Base-by-base conservation (phyloP, 805 yeast genomes). In the Cyberlindnera mississippiensis region DNA sequence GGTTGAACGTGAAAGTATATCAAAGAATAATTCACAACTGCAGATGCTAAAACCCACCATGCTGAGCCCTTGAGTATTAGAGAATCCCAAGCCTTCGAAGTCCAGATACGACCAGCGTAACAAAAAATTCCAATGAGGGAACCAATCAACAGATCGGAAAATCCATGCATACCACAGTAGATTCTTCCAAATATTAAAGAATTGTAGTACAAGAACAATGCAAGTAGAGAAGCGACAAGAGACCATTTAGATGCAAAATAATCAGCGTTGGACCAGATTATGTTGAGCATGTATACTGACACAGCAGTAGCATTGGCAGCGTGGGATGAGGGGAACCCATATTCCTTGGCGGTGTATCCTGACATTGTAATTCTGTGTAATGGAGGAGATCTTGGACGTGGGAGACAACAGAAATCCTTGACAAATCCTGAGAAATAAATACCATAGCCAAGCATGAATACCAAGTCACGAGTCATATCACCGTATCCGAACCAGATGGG, bases 81-180 rank as follows among this genome's bases (percentile, higher is more conserved):
- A 2, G 56, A 40, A 55, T 84, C 86, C 66, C 78, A 77, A 9
- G 48, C 22, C 7, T 55, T 55, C 1, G 77, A 71, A 17, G 61
- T 57, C 6, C 52, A 46, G 33, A 57, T 49, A 38, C 96, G 66
- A 17, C 73, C 55, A n/a, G 69, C 34, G 47, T 76, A 76, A 28
- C 83, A 68, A 0, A 64, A 29, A 0, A 66, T 37, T 0, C 99
- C 99, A 14, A 88, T 64, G 0, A 74, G 1, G 0, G 76, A 64
- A 6, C 99, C 99, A 15, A 75, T 58, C 0, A 65, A 38, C 3
- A 93, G 70, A 59, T 93, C 99, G 17, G 85, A 63, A 45, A 85
- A 75, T 3, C 99, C 98, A 64, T 93, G 99, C 99, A 91, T 91
- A 3, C 99, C 99, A 61, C 96, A 89, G 65, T 93, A 91, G 9